Evolutionary conservation across 257 asterid species (phyloP), one percentile per base, ranked within the genome.

Genomic region (Osmanthus fragrans): DNA sequence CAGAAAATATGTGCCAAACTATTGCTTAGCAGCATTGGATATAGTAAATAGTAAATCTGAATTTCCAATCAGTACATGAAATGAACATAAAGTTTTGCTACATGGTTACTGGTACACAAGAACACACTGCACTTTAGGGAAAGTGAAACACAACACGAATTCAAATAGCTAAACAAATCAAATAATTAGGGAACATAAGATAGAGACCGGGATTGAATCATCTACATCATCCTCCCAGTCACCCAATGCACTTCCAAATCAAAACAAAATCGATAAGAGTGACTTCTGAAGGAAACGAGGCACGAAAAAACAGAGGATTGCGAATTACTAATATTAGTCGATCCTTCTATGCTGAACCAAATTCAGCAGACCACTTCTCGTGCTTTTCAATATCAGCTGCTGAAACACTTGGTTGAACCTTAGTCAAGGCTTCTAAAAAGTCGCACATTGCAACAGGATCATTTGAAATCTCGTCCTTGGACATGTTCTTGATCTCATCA

Each of bases 381-480:
- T 96, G 98, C 78, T 85, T 89, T 73, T 96, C 99, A 29, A 92
- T 96, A 81, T 96, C 99, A 29, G 95, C 86, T 0, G 99, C 91
- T 8, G 97, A 96, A 79, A 96, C 99, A 80, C 99, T 96, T 0
- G 97, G 97, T 79, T 92, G 98, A 74, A 96, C 99, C 82, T 95
- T 95, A 49, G 88, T 82, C 5, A 95, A 81, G 80, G 99, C 98
- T 86, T 93, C 98, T 40, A 86, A 16, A n/a, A 94, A 94, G 81
- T 94, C 98, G 23, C 97, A 96, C 98, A 93, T 96, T 3, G 97
- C 97, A 4, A 93, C 87, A 0, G 99, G 99, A 76, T 95, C 98
- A 0, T 92, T 93, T 13, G 98, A 89, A 40, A 96, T 96, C 81
- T 93, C 97, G 42, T 93, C 98, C 86, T 93, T 96, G 27, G 98